Evolutionary conservation across 768 basidiomycete genomes (phyloP), one percentile per base, ranked within the genome.

Genomic region (Mycena crocata): DNA sequence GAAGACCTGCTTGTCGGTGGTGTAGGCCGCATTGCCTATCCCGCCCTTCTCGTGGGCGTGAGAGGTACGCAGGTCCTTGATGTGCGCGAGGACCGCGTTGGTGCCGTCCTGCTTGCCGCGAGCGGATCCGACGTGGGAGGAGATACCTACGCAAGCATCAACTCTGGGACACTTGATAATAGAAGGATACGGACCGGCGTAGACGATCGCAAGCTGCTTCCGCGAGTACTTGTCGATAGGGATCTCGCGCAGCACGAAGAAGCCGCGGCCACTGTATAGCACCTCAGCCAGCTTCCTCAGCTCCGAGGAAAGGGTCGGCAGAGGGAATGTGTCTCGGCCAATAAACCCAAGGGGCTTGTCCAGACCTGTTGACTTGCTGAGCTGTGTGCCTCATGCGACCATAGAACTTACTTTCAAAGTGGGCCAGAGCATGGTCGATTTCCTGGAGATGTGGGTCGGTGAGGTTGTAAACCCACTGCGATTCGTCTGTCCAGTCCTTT

Each of bases 1-100:
- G 75, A 85, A 85, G 24, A 85, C 83, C 67, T 85, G 84, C 64
- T 82, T 83, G 73, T 85, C 83, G 2, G 83, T 85, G 4, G 82
- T 85, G 67, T 84, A 84, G 42, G 83, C 84, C 13, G 83, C 77
- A 56, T 81, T 80, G 10, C 82, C 82, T 50, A 83, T 82, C 21
- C 77, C 80, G 21, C 80, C 80, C 66, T 79, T 77, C 64, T 81
- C 80, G 55, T 80, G 74, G 6, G 83, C 80, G 61, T 83, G 82
- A 67, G 78, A 81, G 52, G 78, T 71, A 32, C 78, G 83, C 51
- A 85, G 77, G 64, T 85, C 84, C 65, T 84, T 84, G 71, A 85
- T 83, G 58, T 85, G 84, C 9, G 81, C 79, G 23, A 85, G 77
- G 28, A 84, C 82, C 23, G 81, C 83, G 31, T 79, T 79, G 10